Conservation (phyloP, 2,329 filamentous ascomycete species). For the Helotiales sp. region DNA sequence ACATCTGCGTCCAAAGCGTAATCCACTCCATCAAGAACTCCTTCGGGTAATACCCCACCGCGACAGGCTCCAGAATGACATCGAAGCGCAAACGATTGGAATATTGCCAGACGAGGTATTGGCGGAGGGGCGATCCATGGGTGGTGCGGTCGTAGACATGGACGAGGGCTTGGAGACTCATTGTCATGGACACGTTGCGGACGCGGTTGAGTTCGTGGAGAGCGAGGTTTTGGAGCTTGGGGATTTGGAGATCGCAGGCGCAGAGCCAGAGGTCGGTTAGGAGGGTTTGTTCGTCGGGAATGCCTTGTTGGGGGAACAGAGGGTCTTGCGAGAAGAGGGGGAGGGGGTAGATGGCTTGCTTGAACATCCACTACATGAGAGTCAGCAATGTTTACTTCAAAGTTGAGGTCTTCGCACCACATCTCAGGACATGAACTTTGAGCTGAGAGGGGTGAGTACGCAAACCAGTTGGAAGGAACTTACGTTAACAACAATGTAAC, state of each 20-base stretch:
- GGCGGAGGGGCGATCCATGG: not conserved
- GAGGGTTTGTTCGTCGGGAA: not conserved
- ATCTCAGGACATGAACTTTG: too few relatives aligned
- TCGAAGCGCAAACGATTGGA: not conserved
- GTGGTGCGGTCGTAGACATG: not conserved
- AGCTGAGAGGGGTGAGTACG: too few relatives aligned
- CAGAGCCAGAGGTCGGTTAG: constrained; percentile 22
- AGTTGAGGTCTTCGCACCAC: not conserved
- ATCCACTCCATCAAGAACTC: constrained; percentile 12
- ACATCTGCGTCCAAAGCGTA: not conserved
- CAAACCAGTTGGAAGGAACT: too few relatives aligned
- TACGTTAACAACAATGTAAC: constrained; percentile 3
- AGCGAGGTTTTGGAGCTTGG: constrained; percentile 14
- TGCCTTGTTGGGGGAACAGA: not conserved
- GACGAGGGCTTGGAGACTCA: not conserved
- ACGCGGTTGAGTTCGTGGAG: constrained; percentile 8
- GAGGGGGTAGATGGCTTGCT: not conserved
- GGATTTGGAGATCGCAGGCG: constrained; percentile 17
- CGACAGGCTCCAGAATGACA: not conserved
- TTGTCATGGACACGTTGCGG: not conserved
- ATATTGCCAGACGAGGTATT: not conserved
- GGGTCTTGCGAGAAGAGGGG: not conserved
- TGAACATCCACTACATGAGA: constrained; percentile 4
- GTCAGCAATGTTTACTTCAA: not conserved
- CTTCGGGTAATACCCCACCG: not conserved